phyloP scores from a whole-genome alignment of 495 filamentous ascomycete species.

The Diplogelasinospora grovesii region DNA sequence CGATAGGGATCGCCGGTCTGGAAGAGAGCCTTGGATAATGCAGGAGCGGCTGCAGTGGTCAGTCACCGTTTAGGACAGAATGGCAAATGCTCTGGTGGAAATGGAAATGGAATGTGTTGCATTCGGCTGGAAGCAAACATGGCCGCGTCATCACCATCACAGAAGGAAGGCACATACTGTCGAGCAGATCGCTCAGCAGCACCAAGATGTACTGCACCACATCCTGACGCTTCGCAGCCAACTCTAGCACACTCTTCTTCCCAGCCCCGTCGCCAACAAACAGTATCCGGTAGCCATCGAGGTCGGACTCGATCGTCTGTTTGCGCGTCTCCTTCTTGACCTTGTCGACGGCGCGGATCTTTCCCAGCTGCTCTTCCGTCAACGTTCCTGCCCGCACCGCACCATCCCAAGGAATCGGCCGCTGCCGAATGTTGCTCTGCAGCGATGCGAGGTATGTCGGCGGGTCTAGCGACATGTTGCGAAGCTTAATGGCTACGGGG shows the following conservation, averaged over 20 bases:
- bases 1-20: slow-evolving; percentile 72
- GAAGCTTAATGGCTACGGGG: too few species aligned
- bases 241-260: slow-evolving; percentile 71
- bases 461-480: slow-evolving; percentile 68
- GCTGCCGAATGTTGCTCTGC: slow-evolving; percentile 88
- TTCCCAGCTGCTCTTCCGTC: slow-evolving; percentile 87
- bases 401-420: slow-evolving; percentile 97
- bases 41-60: slow-evolving; percentile 59
- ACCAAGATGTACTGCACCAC: slow-evolving; percentile 94
- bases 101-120: too few species aligned
- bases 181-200: slow-evolving; percentile 78
- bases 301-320: slow-evolving; percentile 71
- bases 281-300: slow-evolving; percentile 68
- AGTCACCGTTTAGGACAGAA: too few species aligned
- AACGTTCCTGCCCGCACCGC: slow-evolving; percentile 90
- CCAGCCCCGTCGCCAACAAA: slow-evolving; percentile 66
- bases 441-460: slow-evolving; percentile 85
- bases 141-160: not conserved
- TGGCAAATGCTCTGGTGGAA: too few species aligned
- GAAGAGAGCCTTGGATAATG: slow-evolving; percentile 66
- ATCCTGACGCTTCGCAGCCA: slow-evolving; percentile 70
- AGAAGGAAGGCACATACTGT: slow-evolving; percentile 49
- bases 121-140: not conserved
- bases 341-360: slow-evolving; percentile 97
- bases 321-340: slow-evolving; percentile 75